Percentiles rank a stretch among this genome's conserved stretches.
Evolutionary conservation across 2,329 filamentous ascomycete species (phyloP).

Genomic region (Xylaria sp.): DNA sequence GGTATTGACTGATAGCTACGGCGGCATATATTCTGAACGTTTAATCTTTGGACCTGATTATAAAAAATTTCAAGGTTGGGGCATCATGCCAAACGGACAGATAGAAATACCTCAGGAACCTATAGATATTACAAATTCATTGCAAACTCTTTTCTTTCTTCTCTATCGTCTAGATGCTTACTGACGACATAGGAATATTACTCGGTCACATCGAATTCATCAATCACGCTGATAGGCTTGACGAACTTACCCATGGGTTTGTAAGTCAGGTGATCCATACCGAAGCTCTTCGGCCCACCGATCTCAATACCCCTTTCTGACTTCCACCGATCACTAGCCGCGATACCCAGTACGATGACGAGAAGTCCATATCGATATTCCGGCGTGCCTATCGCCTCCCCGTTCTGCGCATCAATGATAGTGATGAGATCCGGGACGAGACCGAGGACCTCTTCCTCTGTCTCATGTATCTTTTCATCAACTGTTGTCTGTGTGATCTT

Average conservation of each 20-base stretch:
- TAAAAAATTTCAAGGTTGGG: neutral
- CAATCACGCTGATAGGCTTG: slow-evolving; percentile 63
- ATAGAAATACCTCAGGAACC: neutral
- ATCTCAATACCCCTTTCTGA: slow-evolving; percentile 59
- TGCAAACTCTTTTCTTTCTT: neutral
- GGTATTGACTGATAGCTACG: neutral
- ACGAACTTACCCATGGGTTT: slow-evolving; percentile 59
- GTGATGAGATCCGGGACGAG: slow-evolving; percentile 67
- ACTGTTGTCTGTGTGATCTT: slow-evolving; percentile 44
- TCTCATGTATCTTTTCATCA: slow-evolving; percentile 51
- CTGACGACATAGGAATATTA: slow-evolving; percentile 6
- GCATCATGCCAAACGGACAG: neutral
- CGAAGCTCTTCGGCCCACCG: slow-evolving; percentile 61
- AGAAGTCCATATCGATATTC: slow-evolving; percentile 66
- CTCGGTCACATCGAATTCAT: slow-evolving; percentile 54
- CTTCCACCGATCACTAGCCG: slow-evolving; percentile 58
- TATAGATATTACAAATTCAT: neutral
- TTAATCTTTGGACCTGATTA: neutral
- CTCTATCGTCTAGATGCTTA: neutral
- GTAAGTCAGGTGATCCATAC: slow-evolving; percentile 59
- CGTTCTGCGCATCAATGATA: slow-evolving; percentile 65
- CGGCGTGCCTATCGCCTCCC: slow-evolving; percentile 65
- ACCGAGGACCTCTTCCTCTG: slow-evolving; percentile 55
- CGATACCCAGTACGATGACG: slow-evolving; percentile 60
- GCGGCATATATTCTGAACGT: neutral